These are phyloP conservation scores for Chaetomiaceae sp. DNA, from an alignment of 2,329 filamentous ascomycete species.

Conservation along the genomic window DNA sequence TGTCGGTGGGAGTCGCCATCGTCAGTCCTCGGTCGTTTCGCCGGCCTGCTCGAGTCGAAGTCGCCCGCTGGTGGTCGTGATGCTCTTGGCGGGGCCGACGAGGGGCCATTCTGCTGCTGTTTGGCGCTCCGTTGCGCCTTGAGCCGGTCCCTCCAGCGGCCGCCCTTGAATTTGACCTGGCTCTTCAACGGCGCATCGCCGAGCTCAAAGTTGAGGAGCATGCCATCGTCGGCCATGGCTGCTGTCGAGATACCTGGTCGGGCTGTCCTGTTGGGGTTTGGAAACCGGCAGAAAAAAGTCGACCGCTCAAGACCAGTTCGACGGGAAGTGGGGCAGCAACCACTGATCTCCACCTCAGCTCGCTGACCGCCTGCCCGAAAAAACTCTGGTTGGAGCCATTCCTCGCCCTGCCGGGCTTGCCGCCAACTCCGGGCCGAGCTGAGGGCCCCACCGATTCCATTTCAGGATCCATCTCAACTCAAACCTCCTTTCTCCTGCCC, in stretches of 20 bases:
- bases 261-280: background rate
- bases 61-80: constrained; percentile 9
- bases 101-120: constrained; percentile 27
- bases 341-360: background rate
- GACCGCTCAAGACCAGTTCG: background rate
- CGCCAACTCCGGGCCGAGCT: too few species aligned
- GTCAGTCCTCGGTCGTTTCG: constrained; percentile 30
- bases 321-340: background rate
- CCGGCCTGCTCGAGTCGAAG: constrained; percentile 26
- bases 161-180: constrained; percentile 71
- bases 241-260: background rate
- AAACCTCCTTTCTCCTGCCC: too few species aligned
- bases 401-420: too few species aligned
- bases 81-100: constrained; percentile 26
- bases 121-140: constrained; percentile 65
- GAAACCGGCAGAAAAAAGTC: constrained; percentile 15
- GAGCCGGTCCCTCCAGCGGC: constrained; percentile 86
- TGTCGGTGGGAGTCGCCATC: constrained; percentile 24
- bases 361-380: too few species aligned
- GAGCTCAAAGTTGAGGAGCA: constrained; percentile 89
- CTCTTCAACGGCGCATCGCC: constrained; percentile 61
- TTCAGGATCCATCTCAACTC: too few species aligned
- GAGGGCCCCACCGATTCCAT: too few species aligned
- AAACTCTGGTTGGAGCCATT: too few species aligned
- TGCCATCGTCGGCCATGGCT: constrained; percentile 86